A percentile compares a stretch with the other conserved stretches of the same genome.
These are phyloP conservation scores for Ogataea methanolica DNA, from an alignment of 805 yeast species.

Conservation along the genomic window DNA sequence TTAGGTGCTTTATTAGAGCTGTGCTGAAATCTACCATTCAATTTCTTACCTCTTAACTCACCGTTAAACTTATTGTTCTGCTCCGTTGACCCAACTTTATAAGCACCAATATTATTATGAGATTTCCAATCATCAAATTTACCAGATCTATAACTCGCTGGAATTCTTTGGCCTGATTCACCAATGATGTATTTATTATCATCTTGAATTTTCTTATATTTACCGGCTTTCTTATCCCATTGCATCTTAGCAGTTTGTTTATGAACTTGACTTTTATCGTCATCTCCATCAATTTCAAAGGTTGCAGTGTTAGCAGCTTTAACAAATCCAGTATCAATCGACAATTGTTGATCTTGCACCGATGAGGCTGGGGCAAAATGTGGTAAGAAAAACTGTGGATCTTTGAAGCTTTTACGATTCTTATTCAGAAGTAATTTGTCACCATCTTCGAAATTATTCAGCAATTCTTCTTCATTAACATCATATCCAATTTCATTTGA, in stretches of 20 bases:
- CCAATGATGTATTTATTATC: slow-evolving; percentile 89
- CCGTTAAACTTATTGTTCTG: slow-evolving; percentile 32
- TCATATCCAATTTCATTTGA: slow-evolving; percentile 34
- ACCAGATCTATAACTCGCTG: slow-evolving; percentile 89
- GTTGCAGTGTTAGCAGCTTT: slow-evolving; percentile 83
- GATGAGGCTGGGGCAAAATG: slow-evolving; percentile 83
- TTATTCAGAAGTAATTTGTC: slow-evolving; percentile 31
- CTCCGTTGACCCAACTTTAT: slow-evolving; percentile 52
- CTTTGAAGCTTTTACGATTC: slow-evolving; percentile 55
- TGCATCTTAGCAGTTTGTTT: slow-evolving; percentile 64
- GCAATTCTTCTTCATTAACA: slow-evolving; percentile 43
- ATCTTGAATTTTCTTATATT: slow-evolving; percentile 76
- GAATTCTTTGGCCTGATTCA: slow-evolving; percentile 88
- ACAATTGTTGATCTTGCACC: slow-evolving; percentile 75
- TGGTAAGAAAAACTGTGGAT: slow-evolving; percentile 75
- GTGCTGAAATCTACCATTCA: slow-evolving; percentile 62
- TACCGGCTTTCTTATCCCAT: slow-evolving; percentile 94
- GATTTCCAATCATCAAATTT: slow-evolving; percentile 89
- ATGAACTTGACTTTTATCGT: slow-evolving; percentile 60
- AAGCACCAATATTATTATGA: slow-evolving; percentile 52
- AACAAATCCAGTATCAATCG: slow-evolving; percentile 59
- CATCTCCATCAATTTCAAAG: slow-evolving; percentile 74
- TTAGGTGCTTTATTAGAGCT: slow-evolving; percentile 75
- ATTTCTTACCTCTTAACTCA: slow-evolving; percentile 29
- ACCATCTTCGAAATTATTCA: slow-evolving; percentile 48